A percentile compares a stretch with the other conserved stretches of the same genome.
Evolutionary conservation across 2,329 filamentous ascomycete species (phyloP).

Genomic region (Aspergillus nomiae): DNA sequence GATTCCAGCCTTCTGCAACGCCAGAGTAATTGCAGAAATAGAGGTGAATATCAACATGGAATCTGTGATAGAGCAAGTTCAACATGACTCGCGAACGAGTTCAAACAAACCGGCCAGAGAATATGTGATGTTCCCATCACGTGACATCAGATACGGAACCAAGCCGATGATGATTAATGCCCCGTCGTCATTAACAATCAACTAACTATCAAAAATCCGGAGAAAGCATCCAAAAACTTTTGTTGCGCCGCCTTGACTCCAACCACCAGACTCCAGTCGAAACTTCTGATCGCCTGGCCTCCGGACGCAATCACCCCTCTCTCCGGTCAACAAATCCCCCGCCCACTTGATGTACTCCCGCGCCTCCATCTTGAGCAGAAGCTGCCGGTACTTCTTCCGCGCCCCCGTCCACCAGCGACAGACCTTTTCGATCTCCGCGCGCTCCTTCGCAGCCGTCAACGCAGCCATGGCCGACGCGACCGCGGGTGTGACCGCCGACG

Average conservation of each 20-base stretch:
- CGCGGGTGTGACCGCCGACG: conserved; percentile 70
- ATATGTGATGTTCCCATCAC: too few relatives aligned
- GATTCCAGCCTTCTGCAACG: too few relatives aligned
- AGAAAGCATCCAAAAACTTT: not conserved
- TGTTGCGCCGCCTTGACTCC: not conserved
- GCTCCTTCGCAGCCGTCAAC: conserved; percentile 36
- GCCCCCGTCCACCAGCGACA: conserved; percentile 26
- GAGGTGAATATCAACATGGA: too few relatives aligned
- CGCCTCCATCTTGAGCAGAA: conserved; percentile 40
- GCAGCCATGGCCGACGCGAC: conserved; percentile 49
- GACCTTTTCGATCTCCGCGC: conserved; percentile 37
- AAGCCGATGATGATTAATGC: not conserved
- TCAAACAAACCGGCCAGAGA: too few relatives aligned
- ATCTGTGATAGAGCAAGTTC: too few relatives aligned
- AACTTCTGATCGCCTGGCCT: not conserved
- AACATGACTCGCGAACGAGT: too few relatives aligned
- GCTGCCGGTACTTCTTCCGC: conserved; percentile 42
- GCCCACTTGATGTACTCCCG: conserved; percentile 42
- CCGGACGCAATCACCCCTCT: not conserved
- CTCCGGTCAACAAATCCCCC: not conserved
- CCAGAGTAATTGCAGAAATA: too few relatives aligned
- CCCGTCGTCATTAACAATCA: not conserved
- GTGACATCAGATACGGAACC: not conserved
- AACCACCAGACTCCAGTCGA: not conserved
- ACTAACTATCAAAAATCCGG: not conserved